These are phyloP conservation scores for Ophiostoma tasmaniense DNA, from an alignment of 2,329 filamentous ascomycete genomes.

Conservation along the genomic window DNA sequence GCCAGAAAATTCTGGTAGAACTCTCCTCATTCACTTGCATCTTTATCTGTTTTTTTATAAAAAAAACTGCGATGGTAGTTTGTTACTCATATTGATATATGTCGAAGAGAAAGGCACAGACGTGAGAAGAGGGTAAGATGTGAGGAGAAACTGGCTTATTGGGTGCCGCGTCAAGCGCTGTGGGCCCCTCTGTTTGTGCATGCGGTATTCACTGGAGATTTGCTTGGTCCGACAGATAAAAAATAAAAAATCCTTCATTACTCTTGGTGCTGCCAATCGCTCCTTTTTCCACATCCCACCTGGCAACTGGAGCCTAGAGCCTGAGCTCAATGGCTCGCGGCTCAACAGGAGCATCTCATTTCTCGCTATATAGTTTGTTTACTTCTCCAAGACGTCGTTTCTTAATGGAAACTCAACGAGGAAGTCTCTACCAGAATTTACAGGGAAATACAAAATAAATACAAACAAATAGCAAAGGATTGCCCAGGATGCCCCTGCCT, in stretches of 20 bases:
- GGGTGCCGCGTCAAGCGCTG: conserved; percentile 1
- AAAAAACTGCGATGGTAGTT: too few relatives aligned
- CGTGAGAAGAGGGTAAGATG: neutral
- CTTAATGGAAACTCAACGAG: neutral
- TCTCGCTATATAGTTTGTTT: neutral
- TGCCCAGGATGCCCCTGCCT: neutral
- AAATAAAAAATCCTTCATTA: neutral
- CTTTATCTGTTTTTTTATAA: too few relatives aligned
- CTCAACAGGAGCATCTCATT: neutral
- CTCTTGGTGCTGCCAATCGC: neutral
- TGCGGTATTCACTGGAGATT: neutral
- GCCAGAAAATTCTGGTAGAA: too few relatives aligned
- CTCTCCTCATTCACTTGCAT: too few relatives aligned
- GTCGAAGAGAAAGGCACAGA: too few relatives aligned
- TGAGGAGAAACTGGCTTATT: neutral
- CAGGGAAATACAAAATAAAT: neutral
- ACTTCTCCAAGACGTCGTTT: neutral
- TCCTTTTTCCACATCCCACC: neutral
- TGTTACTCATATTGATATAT: too few relatives aligned
- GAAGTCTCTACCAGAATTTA: too few relatives aligned
- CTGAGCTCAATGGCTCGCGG: neutral
- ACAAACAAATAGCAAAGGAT: neutral
- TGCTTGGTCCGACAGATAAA: neutral
- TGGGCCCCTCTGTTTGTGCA: neutral
- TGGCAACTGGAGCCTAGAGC: neutral